Evolutionary conservation across 441 rosid genomes (phyloP), one percentile per base, ranked within the genome.

Genomic region (Eruca vesicaria): DNA sequence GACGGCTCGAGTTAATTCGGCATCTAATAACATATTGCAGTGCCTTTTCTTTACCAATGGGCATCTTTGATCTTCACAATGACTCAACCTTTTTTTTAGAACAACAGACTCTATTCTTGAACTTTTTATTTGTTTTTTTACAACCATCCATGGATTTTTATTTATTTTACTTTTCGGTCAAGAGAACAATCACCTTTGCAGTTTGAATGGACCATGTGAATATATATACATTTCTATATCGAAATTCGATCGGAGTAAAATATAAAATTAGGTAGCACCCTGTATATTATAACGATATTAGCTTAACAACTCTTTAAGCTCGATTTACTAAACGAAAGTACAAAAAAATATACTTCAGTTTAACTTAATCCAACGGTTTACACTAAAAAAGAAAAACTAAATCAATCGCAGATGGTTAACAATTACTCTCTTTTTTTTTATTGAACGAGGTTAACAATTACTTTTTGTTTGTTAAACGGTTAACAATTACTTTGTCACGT

Each of bases 61-160:
- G 78, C 74, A 78, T 78, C 78, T 78, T 78, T 78, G 74, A 78
- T 67, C 74, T 78, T 78, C 81, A 67, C 74, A 32, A 67, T 53
- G 66, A 78, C 81, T 78, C 73, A 36, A 72, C 73, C 73, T 66
- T 60, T 68, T 57, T 26, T 57, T 14, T 45, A 33, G 33, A 9
- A 26, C 62, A 56, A 56, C 61, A 56, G 61, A 23, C 61, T 56
- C 61, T 56, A 56, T 56, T 41, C 58, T 56, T 31, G 26, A n/a
- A 29, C 9, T 63, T 63, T 63, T 36, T 26, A 0, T 15, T 1
- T 66, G 59, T 60, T 69, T 67, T 20, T 62, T 78, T 72, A 72
- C 59, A 60, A 78, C 81, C 78, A 78, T 72, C 73, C 69, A 68
- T 67, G 38, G 23, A 8, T 35, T 18, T 66, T 78, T 35, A 41